A percentile compares a stretch with the other conserved stretches of the same genome.
phyloP scores from a whole-genome alignment of 768 basidiomycete species.

The Strobilomyces dryophilus region DNA sequence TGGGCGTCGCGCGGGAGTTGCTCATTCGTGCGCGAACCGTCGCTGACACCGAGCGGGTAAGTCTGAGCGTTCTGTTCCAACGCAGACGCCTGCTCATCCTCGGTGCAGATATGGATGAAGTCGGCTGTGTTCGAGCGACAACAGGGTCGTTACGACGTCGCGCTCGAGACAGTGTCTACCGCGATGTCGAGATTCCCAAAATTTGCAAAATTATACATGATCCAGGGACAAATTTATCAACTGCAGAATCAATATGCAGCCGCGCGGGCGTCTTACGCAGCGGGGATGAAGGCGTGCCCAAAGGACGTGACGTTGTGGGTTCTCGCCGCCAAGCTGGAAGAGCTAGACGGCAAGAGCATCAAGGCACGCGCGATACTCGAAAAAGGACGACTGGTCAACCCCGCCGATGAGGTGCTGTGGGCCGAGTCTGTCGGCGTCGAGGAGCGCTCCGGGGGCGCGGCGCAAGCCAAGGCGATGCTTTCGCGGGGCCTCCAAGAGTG shows the following conservation, averaged over 20 bases:
- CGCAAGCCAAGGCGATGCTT: constrained; percentile 85
- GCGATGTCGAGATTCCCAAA: constrained; percentile 84
- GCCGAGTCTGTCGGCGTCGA: constrained; percentile 89
- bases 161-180: constrained; percentile 67
- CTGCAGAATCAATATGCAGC: constrained; percentile 52
- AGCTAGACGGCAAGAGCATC: constrained; percentile 87
- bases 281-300: constrained; percentile 83
- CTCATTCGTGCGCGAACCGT: constrained; percentile 85
- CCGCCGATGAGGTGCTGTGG: constrained; percentile 84
- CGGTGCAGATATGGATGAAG: constrained; percentile 90
- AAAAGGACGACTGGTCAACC: constrained; percentile 82
- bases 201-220: constrained; percentile 93
- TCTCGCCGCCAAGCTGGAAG: constrained; percentile 84
- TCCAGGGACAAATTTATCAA: constrained; percentile 89
- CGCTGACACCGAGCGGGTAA: constrained; percentile 86
- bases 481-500: constrained; percentile 90
- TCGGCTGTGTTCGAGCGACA: constrained; percentile 93
- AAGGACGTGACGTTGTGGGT: constrained; percentile 87
- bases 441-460: constrained; percentile 76
- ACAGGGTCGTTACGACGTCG: constrained; percentile 68
- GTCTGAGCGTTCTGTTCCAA: constrained; percentile 19
- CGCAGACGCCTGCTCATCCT: too few species aligned
- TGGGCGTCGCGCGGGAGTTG: constrained; percentile 80
- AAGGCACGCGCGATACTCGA: constrained; percentile 89
- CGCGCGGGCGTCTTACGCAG: constrained; percentile 77